Conservation (phyloP, 495 filamentous ascomycete genomes). For the Annulohypoxylon stygium region DNA sequence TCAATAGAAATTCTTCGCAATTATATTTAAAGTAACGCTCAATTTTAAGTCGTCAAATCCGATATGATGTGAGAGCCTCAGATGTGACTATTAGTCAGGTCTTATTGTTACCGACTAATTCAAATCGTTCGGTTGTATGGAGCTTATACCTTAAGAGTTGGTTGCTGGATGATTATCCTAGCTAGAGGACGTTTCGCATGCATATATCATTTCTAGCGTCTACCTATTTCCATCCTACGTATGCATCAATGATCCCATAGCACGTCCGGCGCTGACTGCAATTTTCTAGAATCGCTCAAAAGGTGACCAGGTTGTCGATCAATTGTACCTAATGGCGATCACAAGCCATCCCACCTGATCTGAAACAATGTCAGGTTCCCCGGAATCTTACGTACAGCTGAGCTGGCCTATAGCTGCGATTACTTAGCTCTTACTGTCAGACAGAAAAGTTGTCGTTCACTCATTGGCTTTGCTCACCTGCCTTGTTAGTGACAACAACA, state of each 20-base stretch:
- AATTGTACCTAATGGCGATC: constrained; percentile 26
- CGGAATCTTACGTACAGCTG: constrained; percentile 28
- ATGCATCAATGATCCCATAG: constrained; percentile 20
- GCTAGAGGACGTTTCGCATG: constrained; percentile 11
- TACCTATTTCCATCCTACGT: constrained; percentile 31
- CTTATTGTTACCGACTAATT: constrained; percentile 18
- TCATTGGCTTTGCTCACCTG: constrained; percentile 1
- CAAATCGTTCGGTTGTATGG: constrained; percentile 6
- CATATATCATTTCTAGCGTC: constrained; percentile 18
- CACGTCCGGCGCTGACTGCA: constrained; percentile 17
- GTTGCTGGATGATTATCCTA: constrained; percentile 22
- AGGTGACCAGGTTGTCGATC: constrained; percentile 24
- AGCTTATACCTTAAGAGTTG: constrained; percentile 9
- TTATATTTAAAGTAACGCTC: constrained; percentile 29
- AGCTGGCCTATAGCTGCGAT: constrained; percentile 1
- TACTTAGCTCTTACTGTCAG: constrained; percentile 11
- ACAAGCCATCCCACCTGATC: constrained; percentile 21
- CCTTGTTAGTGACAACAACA: constrained; percentile 6
- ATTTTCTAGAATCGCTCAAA: constrained; percentile 42
- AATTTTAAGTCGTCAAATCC: constrained; percentile 3
- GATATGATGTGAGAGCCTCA: constrained; percentile 20
- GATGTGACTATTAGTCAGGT: constrained; percentile 8
- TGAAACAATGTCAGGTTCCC: constrained; percentile 33
- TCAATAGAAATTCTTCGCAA: constrained; percentile 20
- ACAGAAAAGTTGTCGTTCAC: constrained; percentile 14